A percentile compares a stretch with the other conserved stretches of the same genome.
phyloP scores from a whole-genome alignment of 495 filamentous ascomycete genomes.

The Pyrenopolyporus hunteri region DNA sequence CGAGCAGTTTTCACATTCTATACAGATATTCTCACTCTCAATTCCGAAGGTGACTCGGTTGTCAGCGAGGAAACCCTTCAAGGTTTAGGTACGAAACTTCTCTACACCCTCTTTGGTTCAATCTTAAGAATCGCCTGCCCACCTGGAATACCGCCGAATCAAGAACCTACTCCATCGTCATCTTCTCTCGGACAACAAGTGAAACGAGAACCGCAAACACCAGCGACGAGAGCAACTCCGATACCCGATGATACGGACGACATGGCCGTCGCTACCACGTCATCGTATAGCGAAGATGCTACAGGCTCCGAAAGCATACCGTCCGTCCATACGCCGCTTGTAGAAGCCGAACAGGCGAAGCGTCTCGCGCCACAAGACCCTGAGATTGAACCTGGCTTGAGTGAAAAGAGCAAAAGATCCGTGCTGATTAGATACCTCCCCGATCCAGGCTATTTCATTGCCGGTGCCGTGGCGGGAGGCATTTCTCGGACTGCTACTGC shows the following conservation, averaged over 20 bases:
- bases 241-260: slow-evolving; percentile 16
- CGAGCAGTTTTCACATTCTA: slow-evolving; percentile 90
- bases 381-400: slow-evolving; percentile 40
- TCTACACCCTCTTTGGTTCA: slow-evolving; percentile 68
- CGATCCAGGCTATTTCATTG: slow-evolving; percentile 93
- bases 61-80: slow-evolving; percentile 86
- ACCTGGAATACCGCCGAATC: slow-evolving; percentile 24
- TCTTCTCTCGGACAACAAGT: slow-evolving; percentile 15
- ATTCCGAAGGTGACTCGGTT: slow-evolving; percentile 91
- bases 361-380: slow-evolving; percentile 30
- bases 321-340: slow-evolving; percentile 27
- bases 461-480: slow-evolving; percentile 89
- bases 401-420: slow-evolving; percentile 46
- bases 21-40: slow-evolving; percentile 85
- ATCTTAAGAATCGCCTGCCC: slow-evolving; percentile 63
- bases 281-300: slow-evolving; percentile 13
- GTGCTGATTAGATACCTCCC: slow-evolving; percentile 61
- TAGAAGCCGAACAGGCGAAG: slow-evolving; percentile 38
- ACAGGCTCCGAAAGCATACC: slow-evolving; percentile 1
- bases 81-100: slow-evolving; percentile 91
- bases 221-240: slow-evolving; percentile 8
- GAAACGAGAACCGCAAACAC: not conserved
- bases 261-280: slow-evolving; percentile 20
- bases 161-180: slow-evolving; percentile 17
- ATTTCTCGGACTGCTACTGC: slow-evolving; percentile 93